Base-by-base conservation (phyloP, 441 rosid genomes). In the Viola pubescens region DNA sequence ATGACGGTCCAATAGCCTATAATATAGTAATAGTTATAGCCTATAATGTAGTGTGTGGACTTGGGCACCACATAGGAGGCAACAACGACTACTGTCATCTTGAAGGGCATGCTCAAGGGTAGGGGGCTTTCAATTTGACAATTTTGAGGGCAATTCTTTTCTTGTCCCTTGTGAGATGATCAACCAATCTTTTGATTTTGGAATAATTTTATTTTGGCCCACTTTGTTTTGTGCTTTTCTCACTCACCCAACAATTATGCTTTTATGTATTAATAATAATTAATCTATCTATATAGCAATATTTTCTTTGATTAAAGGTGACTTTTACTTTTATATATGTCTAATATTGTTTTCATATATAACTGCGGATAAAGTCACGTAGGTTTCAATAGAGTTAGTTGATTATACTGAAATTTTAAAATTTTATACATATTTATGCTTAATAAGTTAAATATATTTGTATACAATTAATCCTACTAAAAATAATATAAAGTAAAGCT, bases 21-120 rank as follows among this genome's bases (percentile, higher is more conserved):
- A 57, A n/a, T 57, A 34, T 64, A 41, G 3, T 2, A 54, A 38
- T 37, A 53, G 50, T 54, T 54, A 55, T 47, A 65, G 44, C 53
- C 58, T 19, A 39, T 26, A 1, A 1, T 1, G 2, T 26, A 26
- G 34, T 26, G 52, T 58, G 61, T 59, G 67, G 59, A 61, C 61
- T 14, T 58, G 52, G 71, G 61, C 63, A 69, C 71, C 81, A 68
- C 73, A 54, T 13, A 54, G 44, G 58, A 70, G 72, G 74, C 71
- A 78, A 72, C 77, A 70, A 74, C 77, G 68, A 40, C 50, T 52
- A 13, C 65, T 26, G 61, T 65, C 65, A 19, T 69, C 57, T 26
- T 44, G 56, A 26, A 49, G 52, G 57, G 60, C 50, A 26, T 26
- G 34, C 34, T 26, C 34, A 26, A 26, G 34, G 34, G 34, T n/a